phyloP scores from a whole-genome alignment of 768 basidiomycete species.

The Panaeolus papilionaceus region DNA sequence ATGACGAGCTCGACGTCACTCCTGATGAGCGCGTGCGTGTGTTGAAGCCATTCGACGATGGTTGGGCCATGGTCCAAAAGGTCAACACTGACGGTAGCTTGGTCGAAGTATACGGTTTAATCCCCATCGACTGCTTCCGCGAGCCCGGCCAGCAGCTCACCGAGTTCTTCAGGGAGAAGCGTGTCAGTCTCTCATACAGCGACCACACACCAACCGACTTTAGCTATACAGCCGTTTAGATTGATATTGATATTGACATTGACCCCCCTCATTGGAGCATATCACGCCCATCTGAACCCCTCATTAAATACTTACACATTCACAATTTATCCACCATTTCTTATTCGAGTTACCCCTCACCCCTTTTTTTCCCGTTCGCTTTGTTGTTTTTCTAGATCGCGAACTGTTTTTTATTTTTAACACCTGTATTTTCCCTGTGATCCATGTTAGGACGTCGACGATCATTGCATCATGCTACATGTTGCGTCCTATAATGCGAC shows the following conservation, averaged over 20 bases:
- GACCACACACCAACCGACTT: neutral
- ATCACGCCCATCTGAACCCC: neutral
- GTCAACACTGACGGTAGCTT: conserved; percentile 30
- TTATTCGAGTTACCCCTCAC: neutral
- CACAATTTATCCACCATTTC: neutral
- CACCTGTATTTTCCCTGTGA: neutral
- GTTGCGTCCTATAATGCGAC: neutral
- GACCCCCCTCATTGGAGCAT: neutral
- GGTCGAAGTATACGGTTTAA: conserved; percentile 48
- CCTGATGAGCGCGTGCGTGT: conserved; percentile 61
- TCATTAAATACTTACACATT: neutral
- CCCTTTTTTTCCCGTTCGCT: neutral
- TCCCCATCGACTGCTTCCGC: conserved; percentile 75
- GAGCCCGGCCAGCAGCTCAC: conserved; percentile 51
- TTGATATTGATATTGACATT: no score
- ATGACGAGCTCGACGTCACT: conserved; percentile 63
- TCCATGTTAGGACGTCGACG: neutral
- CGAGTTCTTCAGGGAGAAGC: conserved; percentile 54
- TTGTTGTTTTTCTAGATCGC: conserved; percentile 10
- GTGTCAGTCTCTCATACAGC: conserved; percentile 37
- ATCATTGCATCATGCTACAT: neutral
- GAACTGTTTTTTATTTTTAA: neutral
- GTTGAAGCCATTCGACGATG: conserved; percentile 66
- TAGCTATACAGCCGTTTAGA: neutral
- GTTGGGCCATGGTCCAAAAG: conserved; percentile 71